A percentile compares a stretch with the other conserved stretches of the same genome.
phyloP scores from a whole-genome alignment of 2,329 filamentous ascomycete species.

The Neurospora sp. region DNA sequence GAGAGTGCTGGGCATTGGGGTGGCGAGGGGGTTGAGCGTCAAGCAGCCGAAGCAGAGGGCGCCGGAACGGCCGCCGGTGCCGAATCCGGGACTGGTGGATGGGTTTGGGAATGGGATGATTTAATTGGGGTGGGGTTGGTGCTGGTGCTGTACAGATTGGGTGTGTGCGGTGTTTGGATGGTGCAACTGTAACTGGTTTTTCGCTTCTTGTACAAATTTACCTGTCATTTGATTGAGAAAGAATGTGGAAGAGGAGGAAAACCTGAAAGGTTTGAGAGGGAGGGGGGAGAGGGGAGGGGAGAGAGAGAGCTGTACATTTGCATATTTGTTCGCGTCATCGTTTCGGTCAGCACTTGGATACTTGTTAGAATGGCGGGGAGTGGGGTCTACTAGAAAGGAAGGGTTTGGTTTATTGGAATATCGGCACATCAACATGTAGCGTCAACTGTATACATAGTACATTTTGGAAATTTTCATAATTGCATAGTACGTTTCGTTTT shows the following conservation, averaged over 20 bases:
- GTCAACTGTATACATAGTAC: background rate
- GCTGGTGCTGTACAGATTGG: background rate
- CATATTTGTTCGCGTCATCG: background rate
- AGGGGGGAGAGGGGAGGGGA: background rate
- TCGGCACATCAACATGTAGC: background rate
- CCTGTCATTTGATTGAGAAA: background rate
- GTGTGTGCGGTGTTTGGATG: background rate
- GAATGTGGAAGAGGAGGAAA: background rate
- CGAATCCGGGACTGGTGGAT: constrained; percentile 21
- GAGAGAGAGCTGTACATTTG: background rate
- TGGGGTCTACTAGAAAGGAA: background rate
- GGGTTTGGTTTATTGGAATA: background rate
- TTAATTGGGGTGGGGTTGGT: constrained; percentile 6
- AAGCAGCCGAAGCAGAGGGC: constrained; percentile 9
- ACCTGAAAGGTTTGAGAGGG: background rate
- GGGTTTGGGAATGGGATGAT: constrained; percentile 25
- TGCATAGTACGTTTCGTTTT: background rate
- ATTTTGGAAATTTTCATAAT: background rate
- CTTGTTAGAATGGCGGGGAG: background rate
- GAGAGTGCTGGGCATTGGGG: constrained; percentile 20
- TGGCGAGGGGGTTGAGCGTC: constrained; percentile 25
- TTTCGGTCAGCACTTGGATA: background rate
- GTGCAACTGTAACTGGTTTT: background rate
- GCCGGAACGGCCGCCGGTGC: constrained; percentile 10
- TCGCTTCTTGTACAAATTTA: background rate